phyloP scores from a whole-genome alignment of 441 rosid species.

The Arabidopsis hybrid region DNA sequence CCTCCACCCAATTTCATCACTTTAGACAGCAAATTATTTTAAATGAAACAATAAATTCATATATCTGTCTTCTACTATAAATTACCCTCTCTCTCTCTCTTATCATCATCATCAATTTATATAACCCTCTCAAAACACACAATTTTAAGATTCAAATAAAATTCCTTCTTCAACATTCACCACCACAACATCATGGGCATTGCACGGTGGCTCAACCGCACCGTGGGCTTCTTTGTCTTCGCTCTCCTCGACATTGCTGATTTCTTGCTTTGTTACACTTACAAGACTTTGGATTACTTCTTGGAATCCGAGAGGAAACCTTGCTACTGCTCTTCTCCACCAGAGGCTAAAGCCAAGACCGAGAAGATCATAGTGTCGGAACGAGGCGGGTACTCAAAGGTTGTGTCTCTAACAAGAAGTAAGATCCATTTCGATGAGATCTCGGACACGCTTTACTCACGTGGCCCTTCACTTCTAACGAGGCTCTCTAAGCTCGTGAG shows the following conservation, averaged over 20 bases:
- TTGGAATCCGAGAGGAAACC: constrained; percentile 86
- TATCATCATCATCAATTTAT: constrained; percentile 41
- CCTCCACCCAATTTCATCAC: constrained; percentile 43
- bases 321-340: constrained; percentile 78
- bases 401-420: constrained; percentile 53
- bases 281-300: constrained; percentile 72
- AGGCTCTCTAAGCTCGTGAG: constrained; percentile 64
- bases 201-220: constrained; percentile 51
- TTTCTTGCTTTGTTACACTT: constrained; percentile 63
- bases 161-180: constrained; percentile 6
- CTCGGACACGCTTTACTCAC: constrained; percentile 87
- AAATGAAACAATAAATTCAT: constrained; percentile 45
- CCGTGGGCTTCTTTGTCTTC: constrained; percentile 82
- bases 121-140: constrained; percentile 21
- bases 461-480: constrained; percentile 63
- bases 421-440: constrained; percentile 80
- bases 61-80: constrained; percentile 42
- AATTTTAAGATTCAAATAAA: constrained; percentile 42
- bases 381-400: constrained; percentile 72
- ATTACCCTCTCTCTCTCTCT: constrained; percentile 35
- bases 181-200: constrained; percentile 55
- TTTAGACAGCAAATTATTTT: constrained; percentile 45
- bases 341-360: constrained; percentile 54
- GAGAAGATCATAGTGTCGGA: constrained; percentile 81
- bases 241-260: constrained; percentile 78